phyloP scores from a whole-genome alignment of 148 eudicot genomes.

The Heliamphora exappendiculata region DNA sequence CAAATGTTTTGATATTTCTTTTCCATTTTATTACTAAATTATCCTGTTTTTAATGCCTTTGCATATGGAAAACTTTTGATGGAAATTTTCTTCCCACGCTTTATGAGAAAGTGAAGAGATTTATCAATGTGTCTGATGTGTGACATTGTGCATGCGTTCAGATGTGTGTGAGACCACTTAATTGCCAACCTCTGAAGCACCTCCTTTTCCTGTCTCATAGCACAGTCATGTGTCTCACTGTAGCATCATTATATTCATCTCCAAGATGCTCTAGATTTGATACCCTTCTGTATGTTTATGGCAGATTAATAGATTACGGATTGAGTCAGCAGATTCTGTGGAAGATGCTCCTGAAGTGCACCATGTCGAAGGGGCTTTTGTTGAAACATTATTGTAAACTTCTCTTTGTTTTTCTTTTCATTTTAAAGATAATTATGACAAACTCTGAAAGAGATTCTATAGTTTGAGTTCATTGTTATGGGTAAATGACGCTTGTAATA shows the following conservation, averaged over 20 bases:
- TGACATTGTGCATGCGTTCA: neutral
- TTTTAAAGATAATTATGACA: neutral
- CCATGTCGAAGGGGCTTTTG: slow-evolving; percentile 88
- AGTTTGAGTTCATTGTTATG: neutral
- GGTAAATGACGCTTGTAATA: neutral
- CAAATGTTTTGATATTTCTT: neutral
- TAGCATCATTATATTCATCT: neutral
- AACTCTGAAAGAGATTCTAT: neutral
- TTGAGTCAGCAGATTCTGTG: slow-evolving; percentile 46
- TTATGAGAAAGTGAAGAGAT: neutral
- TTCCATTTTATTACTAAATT: neutral
- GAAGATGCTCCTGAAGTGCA: slow-evolving; percentile 74
- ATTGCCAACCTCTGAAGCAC: neutral
- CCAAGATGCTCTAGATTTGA: neutral
- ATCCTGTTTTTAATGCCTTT: neutral
- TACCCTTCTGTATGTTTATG: neutral
- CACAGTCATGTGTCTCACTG: neutral
- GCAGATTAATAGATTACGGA: slow-evolving; percentile 49
- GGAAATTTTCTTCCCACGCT: neutral
- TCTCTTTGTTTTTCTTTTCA: too few species aligned
- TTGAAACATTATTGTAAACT: slow-evolving; percentile 63
- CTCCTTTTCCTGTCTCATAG: neutral
- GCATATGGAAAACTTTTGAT: neutral
- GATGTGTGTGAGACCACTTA: neutral
- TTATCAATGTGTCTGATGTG: neutral